phyloP scores from a whole-genome alignment of 495 filamentous ascomycete species.

The Penicillium salamii region DNA sequence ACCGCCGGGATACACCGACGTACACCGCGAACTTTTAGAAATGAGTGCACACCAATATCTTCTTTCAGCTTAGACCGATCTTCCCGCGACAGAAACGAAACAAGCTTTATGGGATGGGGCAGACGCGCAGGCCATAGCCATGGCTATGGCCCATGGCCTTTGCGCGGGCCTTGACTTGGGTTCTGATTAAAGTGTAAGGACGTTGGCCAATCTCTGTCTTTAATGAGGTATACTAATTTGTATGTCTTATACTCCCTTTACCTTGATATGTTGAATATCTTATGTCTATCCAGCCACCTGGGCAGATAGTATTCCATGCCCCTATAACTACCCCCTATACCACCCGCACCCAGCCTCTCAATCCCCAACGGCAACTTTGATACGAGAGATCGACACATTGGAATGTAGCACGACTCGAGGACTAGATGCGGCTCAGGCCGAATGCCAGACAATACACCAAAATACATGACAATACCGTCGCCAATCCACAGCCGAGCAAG shows the following conservation, averaged over 20 bases:
- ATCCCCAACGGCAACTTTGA: constrained; percentile 2
- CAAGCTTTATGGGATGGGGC: constrained; percentile 24
- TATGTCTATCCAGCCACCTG: too few relatives aligned
- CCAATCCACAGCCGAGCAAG: background rate
- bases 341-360: too few relatives aligned
- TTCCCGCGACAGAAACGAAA: constrained; percentile 7
- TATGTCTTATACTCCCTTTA: too few relatives aligned
- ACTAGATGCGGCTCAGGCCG: constrained; percentile 7
- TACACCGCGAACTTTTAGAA: background rate
- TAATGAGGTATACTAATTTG: too few relatives aligned
- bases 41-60: background rate
- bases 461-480: background rate
- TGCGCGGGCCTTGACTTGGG: background rate
- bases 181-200: too few relatives aligned
- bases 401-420: too few relatives aligned
- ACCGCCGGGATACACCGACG: background rate
- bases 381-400: constrained; percentile 26
- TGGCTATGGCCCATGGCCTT: too few relatives aligned
- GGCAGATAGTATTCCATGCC: too few relatives aligned
- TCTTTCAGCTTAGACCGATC: constrained; percentile 12
- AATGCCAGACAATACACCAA: background rate
- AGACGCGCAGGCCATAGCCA: background rate
- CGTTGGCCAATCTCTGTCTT: too few relatives aligned
- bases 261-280: too few relatives aligned
- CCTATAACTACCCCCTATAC: too few relatives aligned